Conservation (phyloP, 768 basidiomycete species). For the Leucosporidium yakuticum region DNA sequence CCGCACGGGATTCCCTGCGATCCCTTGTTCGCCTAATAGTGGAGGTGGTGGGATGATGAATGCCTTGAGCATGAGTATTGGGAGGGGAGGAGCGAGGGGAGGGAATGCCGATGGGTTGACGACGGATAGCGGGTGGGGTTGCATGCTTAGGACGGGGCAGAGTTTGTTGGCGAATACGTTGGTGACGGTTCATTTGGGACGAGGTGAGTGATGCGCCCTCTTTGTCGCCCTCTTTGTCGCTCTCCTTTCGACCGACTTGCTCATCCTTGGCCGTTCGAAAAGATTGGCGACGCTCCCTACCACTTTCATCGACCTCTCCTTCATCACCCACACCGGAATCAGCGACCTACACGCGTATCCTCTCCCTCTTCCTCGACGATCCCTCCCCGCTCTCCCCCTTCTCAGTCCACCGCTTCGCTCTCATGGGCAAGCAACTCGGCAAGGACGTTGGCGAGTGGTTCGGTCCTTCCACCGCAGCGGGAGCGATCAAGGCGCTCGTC, state of each 20-base stretch:
- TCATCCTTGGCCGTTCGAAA: too few relatives aligned
- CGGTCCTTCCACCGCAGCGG: slow-evolving; percentile 94
- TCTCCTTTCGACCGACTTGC: too few relatives aligned
- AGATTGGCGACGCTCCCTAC: slow-evolving; percentile 81
- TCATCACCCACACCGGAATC: slow-evolving; percentile 37
- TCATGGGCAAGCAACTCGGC: slow-evolving; percentile 88
- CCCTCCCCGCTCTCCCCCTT: slow-evolving; percentile 80
- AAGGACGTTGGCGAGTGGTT: slow-evolving; percentile 98
- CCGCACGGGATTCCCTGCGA: slow-evolving; percentile 76
- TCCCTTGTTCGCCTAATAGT: slow-evolving; percentile 48
- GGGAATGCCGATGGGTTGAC: slow-evolving; percentile 65
- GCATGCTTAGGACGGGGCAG: slow-evolving; percentile 84
- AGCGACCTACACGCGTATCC: slow-evolving; percentile 79
- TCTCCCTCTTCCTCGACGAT: slow-evolving; percentile 93
- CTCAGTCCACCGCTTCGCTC: slow-evolving; percentile 90
- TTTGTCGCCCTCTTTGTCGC: background rate
- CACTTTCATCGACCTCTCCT: slow-evolving; percentile 50
- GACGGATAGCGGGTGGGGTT: slow-evolving; percentile 82
- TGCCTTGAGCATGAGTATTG: slow-evolving; percentile 29
- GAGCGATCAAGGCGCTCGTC: slow-evolving; percentile 83
- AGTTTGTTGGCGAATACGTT: slow-evolving; percentile 73
- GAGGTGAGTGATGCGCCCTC: slow-evolving; percentile 51
- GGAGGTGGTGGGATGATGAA: slow-evolving; percentile 33
- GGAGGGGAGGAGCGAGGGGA: slow-evolving; percentile 58
- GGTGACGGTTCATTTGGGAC: slow-evolving; percentile 65